Base-by-base conservation (phyloP, 306 rosid genomes). In the Elaeagnus macrophylla region DNA sequence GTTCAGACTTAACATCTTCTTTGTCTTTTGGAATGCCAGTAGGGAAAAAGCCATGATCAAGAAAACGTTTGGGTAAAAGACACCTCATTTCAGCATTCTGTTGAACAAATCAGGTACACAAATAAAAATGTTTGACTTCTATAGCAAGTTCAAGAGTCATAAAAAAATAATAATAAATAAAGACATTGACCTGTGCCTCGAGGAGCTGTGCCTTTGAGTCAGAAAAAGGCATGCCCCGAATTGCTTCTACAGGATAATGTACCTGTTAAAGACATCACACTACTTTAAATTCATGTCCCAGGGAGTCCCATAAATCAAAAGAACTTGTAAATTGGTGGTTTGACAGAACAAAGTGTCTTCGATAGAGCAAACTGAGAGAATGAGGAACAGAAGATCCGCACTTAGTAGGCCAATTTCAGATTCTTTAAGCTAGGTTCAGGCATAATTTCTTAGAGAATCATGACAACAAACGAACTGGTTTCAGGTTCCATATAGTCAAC, bases 71-170 rank as follows among this genome's bases (percentile, higher is more conserved):
- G 39, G 96, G 93, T 67, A 91, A 73, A 58, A 87, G 85, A 65
- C 95, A 87, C 68, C 96, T 71, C 89, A 82, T 62, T 79, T 91
- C 99, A 49, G 89, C 95, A 19, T 84, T 91, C 99, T 91, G 93
- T 59, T 49, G 54, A 69, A 63, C 20, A 48, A 61, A 63, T 59
- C 49, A 45, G 46, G 39, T 16, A 40, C 52, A 40, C 57, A 43
- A 14, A 57, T 16, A 53, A 19, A 40, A 50, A 43, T 51, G 47
- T 18, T 37, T 12, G 5, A 7, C 51, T 19, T 12, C 16, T 16
- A n/a, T 16, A 52, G 59, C 14, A 71, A 67, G 19, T 18, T 18
- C 39, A 8, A 56, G 6, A 51, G 38, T 13, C 12, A 11, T 58
- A 54, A 59, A 66, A 54, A 40, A 48, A 32, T n/a, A n/a, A n/a